phyloP scores from a whole-genome alignment of 345 rosid genomes.

The Salix purpurea region DNA sequence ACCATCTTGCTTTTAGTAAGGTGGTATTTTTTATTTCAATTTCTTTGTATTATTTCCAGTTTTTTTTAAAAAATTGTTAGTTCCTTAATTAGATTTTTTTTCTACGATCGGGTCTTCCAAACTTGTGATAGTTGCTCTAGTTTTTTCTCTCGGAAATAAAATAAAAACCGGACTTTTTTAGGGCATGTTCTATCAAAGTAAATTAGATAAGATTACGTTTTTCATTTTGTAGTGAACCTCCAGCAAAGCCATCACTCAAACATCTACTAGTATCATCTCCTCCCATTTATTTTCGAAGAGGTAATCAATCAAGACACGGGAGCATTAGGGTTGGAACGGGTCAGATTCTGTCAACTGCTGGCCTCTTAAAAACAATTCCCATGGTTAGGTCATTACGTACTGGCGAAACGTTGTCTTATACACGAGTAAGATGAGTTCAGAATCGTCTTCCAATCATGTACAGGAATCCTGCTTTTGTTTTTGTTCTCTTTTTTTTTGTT shows the following conservation, averaged over 20 bases:
- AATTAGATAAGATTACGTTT: neutral
- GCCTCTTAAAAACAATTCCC: neutral
- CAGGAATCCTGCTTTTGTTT: neutral
- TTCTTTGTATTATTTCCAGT: neutral
- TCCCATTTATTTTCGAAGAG: neutral
- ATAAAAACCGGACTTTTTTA: too few species aligned
- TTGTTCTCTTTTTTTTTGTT: too few species aligned
- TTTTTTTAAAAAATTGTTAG: neutral
- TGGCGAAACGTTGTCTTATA: neutral
- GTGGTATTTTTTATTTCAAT: neutral
- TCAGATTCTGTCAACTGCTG: neutral
- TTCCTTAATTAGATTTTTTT: neutral
- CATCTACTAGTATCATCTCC: neutral
- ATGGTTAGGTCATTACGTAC: neutral
- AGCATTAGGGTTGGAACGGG: neutral
- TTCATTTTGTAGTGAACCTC: neutral
- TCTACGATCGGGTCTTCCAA: neutral
- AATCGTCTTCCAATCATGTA: neutral
- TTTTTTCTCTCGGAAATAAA: too few species aligned
- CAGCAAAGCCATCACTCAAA: neutral
- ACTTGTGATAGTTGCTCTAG: neutral
- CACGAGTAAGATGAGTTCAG: neutral
- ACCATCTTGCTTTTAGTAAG: neutral
- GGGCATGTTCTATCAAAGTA: neutral
- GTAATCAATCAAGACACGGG: neutral